phyloP scores from a whole-genome alignment of 2,329 filamentous ascomycete genomes.

The Elsinoe arachidis region DNA sequence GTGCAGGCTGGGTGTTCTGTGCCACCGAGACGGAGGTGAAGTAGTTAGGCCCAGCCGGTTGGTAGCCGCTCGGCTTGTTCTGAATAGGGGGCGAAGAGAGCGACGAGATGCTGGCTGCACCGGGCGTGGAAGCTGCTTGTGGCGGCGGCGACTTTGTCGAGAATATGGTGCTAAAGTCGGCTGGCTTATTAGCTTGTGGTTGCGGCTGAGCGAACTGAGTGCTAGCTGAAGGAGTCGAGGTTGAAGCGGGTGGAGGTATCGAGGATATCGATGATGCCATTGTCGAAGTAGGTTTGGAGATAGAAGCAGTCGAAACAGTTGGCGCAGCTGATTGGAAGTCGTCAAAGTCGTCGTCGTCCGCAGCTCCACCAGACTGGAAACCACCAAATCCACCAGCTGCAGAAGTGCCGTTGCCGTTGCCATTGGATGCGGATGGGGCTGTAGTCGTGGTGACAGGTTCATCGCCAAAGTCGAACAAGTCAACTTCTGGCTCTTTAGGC shows the following conservation, averaged over 20 bases:
- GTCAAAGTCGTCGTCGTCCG: conserved; percentile 88
- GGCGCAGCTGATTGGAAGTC: conserved; percentile 88
- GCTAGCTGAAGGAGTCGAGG: conserved; percentile 41
- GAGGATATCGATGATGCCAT: conserved; percentile 28
- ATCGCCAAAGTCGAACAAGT: conserved; percentile 83
- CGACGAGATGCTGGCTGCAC: conserved; percentile 21
- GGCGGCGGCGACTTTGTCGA: conserved; percentile 67
- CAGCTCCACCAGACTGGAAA: conserved; percentile 69
- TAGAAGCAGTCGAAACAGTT: conserved; percentile 25
- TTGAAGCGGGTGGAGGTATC: conserved; percentile 40
- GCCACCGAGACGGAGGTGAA: conserved; percentile 65
- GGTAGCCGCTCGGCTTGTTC: conserved; percentile 52
- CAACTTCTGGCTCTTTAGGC: conserved; percentile 78
- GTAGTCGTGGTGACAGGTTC: conserved; percentile 53
- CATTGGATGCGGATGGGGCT: conserved; percentile 38
- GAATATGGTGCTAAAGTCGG: conserved; percentile 72
- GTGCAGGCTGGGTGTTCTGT: conserved; percentile 28
- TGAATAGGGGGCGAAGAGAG: conserved; percentile 31
- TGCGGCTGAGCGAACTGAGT: conserved; percentile 74
- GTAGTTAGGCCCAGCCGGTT: conserved; percentile 82
- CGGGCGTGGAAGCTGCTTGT: conserved; percentile 41
- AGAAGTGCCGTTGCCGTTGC: conserved; percentile 42
- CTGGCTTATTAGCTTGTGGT: conserved; percentile 74
- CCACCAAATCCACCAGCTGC: conserved; percentile 95
- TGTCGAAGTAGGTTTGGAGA: conserved; percentile 37